Evolutionary conservation across 2,329 filamentous ascomycete species (phyloP).

Genomic region (Lachnellula hyalina): DNA sequence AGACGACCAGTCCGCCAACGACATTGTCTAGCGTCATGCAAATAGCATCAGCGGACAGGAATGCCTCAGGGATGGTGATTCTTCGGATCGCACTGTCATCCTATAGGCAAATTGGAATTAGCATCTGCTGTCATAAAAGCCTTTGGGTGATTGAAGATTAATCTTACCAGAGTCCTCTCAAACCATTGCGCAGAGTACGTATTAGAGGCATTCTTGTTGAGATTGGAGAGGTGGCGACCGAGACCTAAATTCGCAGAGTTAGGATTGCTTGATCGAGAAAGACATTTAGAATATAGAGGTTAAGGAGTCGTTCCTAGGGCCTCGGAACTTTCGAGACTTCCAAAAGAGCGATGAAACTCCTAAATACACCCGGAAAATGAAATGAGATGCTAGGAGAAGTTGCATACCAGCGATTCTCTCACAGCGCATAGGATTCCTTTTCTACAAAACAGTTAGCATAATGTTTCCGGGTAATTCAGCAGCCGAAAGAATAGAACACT

Average conservation of each 20-base stretch:
- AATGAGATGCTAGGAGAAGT: no score
- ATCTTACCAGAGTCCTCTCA: constrained; percentile 51
- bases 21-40: constrained; percentile 65
- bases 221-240: constrained; percentile 39
- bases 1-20: constrained; percentile 53
- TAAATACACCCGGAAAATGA: no score
- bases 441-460: constrained; percentile 29
- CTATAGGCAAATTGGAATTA: no score
- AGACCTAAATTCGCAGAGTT: constrained; percentile 24
- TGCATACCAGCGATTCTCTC: constrained; percentile 38
- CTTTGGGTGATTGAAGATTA: background rate
- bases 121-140: background rate
- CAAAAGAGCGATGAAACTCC: no score
- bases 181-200: constrained; percentile 69
- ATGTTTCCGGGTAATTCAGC: background rate
- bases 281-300: no score
- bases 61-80: constrained; percentile 61
- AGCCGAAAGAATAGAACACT: no score
- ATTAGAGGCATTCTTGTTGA: constrained; percentile 39
- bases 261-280: no score
- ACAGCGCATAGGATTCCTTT: constrained; percentile 44
- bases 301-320: no score
- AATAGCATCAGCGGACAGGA: constrained; percentile 64
- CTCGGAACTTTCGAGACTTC: no score
- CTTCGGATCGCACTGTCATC: constrained; percentile 62